Evolutionary conservation across 163 green algal species (phyloP).

Genomic region (Scenedesmus sp.): DNA sequence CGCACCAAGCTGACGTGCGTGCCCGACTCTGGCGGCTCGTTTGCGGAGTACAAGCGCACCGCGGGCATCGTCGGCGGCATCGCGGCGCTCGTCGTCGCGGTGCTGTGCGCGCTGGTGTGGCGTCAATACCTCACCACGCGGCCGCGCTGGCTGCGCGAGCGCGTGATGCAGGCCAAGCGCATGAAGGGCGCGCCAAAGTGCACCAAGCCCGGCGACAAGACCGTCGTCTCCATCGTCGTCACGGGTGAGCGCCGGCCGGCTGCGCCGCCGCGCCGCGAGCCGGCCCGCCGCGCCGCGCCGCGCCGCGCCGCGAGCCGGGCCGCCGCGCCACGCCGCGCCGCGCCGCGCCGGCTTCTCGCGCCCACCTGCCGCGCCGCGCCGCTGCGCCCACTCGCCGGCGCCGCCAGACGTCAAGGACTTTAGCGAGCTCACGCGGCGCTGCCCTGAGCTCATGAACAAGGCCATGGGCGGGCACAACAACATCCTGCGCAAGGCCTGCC

Average conservation of each 20-base stretch:
- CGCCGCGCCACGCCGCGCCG: too few relatives aligned
- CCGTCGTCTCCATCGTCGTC: conserved; percentile 25
- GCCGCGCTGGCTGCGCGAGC: conserved; percentile 33
- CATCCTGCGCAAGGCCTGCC: conserved; percentile 42
- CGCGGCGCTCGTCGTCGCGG: background rate
- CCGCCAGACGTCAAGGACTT: conserved; percentile 18
- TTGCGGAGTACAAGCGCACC: background rate
- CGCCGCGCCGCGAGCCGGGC: too few relatives aligned
- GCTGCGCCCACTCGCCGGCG: too few relatives aligned
- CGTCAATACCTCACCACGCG: background rate
- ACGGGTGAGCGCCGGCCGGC: conserved; percentile 9
- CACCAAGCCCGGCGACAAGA: conserved; percentile 21
- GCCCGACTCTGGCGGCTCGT: background rate
- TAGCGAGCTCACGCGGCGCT: conserved; percentile 22
- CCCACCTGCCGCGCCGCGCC: too few relatives aligned
- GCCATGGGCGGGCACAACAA: conserved; percentile 42
- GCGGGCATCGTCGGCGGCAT: background rate
- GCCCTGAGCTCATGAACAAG: conserved; percentile 29
- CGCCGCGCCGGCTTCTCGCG: too few relatives aligned
- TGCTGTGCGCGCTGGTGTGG: background rate
- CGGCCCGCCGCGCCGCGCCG: too few relatives aligned
- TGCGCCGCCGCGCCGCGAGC: too few relatives aligned
- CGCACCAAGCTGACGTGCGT: conserved; percentile 18
- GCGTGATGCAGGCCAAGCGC: conserved; percentile 19
- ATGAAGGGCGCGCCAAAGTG: conserved; percentile 18